A percentile compares a stretch with the other conserved stretches of the same genome.
Conservation (phyloP, 2,329 filamentous ascomycete species). For the Diaporthe capsici region DNA sequence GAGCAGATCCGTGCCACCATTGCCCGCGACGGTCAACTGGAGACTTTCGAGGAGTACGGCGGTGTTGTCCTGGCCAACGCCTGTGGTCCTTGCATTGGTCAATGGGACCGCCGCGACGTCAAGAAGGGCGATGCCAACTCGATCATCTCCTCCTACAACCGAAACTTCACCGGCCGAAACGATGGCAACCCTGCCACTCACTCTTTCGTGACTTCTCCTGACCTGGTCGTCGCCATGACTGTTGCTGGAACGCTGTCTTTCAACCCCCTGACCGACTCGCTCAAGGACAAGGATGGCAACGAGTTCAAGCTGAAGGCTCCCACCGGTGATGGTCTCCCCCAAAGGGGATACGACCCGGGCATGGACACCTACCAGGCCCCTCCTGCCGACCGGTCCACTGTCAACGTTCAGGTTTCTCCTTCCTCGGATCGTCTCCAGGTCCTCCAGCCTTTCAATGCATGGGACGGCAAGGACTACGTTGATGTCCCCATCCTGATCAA, state of each 20-base stretch:
- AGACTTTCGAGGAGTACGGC: conserved; percentile 97
- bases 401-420: conserved; percentile 87
- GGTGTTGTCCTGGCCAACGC: conserved; percentile 96
- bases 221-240: conserved; percentile 59
- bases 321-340: conserved; percentile 84
- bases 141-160: conserved; percentile 99
- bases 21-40: conserved; percentile 87
- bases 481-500: conserved; percentile 96
- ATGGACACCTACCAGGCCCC: conserved; percentile 97
- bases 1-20: conserved; percentile 98
- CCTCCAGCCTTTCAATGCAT: conserved; percentile 85
- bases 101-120: conserved; percentile 95
- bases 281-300: conserved; percentile 96
- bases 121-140: conserved; percentile 97
- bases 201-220: conserved; percentile 63
- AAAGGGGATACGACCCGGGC: conserved; percentile 87
- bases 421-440: conserved; percentile 95
- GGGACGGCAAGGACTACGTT: conserved; percentile 91
- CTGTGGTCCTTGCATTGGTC: conserved; percentile 92
- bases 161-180: conserved; percentile 99
- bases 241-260: conserved; percentile 73
- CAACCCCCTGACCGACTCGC: conserved; percentile 92
- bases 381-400: conserved; percentile 79
- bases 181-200: conserved; percentile 65
- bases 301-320: conserved; percentile 91